Evolutionary conservation across 2,329 filamentous ascomycete genomes (phyloP).

Genomic region (Cyclaneusma minus): DNA sequence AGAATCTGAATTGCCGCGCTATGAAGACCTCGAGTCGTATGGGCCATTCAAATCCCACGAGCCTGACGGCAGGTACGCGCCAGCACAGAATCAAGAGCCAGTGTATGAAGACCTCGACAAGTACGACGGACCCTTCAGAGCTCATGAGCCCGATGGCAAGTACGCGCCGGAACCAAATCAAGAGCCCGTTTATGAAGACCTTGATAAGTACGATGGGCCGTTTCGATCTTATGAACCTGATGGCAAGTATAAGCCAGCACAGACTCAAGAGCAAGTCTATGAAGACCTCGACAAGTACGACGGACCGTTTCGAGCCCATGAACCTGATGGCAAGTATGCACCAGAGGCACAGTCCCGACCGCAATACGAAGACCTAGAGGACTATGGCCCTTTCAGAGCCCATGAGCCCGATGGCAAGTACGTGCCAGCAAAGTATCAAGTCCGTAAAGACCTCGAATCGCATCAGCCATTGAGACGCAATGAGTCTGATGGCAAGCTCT

Average conservation of each 20-base stretch:
- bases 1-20: conserved; percentile 4
- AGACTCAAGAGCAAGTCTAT: conserved; percentile 1
- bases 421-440: conserved; percentile 4
- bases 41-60: neutral
- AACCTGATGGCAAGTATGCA: conserved; percentile 11
- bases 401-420: conserved; percentile 14
- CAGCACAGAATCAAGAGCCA: conserved; percentile 4
- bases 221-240: conserved; percentile 13
- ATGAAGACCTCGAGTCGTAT: neutral
- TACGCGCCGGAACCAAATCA: conserved; percentile 5
- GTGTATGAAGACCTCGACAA: neutral
- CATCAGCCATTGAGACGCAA: conserved; percentile 8
- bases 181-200: neutral
- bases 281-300: neutral
- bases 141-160: conserved; percentile 20
- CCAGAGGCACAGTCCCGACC: conserved; percentile 8
- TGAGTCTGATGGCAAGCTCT: conserved; percentile 12
- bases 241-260: conserved; percentile 8
- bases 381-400: conserved; percentile 13
- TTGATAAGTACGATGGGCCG: conserved; percentile 2
- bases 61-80: conserved; percentile 20
- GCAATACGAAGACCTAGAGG: conserved; percentile 20
- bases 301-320: conserved; percentile 9
- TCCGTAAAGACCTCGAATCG: neutral
- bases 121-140: neutral